Evolutionary conservation across 805 yeast species (phyloP).

Genomic region (Candida ipomoeae): DNA sequence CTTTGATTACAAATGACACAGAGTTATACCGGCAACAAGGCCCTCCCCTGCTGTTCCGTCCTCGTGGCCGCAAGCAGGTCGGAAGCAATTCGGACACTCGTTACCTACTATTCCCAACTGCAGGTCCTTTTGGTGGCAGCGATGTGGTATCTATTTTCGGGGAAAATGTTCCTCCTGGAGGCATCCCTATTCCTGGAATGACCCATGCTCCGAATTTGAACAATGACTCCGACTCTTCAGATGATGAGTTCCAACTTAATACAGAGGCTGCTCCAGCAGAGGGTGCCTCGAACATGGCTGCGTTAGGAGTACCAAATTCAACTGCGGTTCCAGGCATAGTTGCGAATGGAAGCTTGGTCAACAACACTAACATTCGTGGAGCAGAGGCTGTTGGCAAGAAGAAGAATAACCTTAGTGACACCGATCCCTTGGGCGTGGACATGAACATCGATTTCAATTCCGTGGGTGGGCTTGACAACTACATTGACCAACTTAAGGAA

Average conservation of each 20-base stretch:
- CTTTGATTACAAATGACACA: constrained; percentile 56
- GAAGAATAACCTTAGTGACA: constrained; percentile 69
- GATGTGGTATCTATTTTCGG: constrained; percentile 86
- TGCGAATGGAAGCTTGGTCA: constrained; percentile 12
- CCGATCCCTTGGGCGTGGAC: constrained; percentile 90
- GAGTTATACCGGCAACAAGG: constrained; percentile 14
- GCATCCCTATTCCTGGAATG: constrained; percentile 36
- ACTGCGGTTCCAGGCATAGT: neutral
- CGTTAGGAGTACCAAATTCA: constrained; percentile 23
- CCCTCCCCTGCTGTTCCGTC: constrained; percentile 19
- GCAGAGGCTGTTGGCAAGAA: constrained; percentile 33
- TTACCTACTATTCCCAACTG: constrained; percentile 82
- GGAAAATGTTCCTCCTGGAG: constrained; percentile 52
- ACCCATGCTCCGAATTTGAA: constrained; percentile 30
- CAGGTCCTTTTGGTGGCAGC: constrained; percentile 97
- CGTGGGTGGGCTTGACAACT: constrained; percentile 89
- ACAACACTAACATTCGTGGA: constrained; percentile 31
- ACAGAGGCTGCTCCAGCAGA: neutral
- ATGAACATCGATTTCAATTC: constrained; percentile 79
- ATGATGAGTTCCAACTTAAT: constrained; percentile 46
- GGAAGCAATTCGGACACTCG: constrained; percentile 45
- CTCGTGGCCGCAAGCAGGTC: constrained; percentile 26
- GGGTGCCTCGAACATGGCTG: neutral
- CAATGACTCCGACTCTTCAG: constrained; percentile 59
- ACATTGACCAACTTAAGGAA: constrained; percentile 88